A percentile compares a stretch with the other conserved stretches of the same genome.
These are phyloP conservation scores for Pisolithus sp. DNA, from an alignment of 768 basidiomycete species.

Conservation along the genomic window DNA sequence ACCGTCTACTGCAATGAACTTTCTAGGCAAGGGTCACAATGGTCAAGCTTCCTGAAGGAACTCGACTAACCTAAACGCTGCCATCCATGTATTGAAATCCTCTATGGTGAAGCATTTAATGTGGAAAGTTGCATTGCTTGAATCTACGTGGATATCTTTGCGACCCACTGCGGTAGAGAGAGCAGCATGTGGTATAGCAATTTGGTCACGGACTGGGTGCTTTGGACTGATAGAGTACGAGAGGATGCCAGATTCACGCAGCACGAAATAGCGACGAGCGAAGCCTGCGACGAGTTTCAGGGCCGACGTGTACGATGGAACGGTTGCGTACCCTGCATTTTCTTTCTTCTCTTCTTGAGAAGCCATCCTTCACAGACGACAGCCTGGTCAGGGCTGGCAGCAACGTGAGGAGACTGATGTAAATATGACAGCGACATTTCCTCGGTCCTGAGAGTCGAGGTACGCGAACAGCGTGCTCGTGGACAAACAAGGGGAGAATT, in stretches of 20 bases:
- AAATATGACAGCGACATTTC: slow-evolving; percentile 12
- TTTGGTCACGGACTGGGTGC: slow-evolving; percentile 63
- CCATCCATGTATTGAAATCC: slow-evolving; percentile 73
- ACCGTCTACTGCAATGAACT: slow-evolving; percentile 44
- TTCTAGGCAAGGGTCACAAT: slow-evolving; percentile 36
- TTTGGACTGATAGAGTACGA: slow-evolving; percentile 71
- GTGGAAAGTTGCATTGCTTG: slow-evolving; percentile 71
- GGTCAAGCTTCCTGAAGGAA: slow-evolving; percentile 5
- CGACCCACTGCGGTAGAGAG: slow-evolving; percentile 68
- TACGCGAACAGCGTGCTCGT: background rate
- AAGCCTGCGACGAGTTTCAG: slow-evolving; percentile 46
- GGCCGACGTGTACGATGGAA: background rate
- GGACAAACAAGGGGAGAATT: background rate
- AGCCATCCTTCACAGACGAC: slow-evolving; percentile 69
- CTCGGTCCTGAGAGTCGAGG: background rate
- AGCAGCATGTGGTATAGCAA: slow-evolving; percentile 63
- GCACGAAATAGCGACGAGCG: slow-evolving; percentile 75
- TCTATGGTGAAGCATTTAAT: slow-evolving; percentile 66
- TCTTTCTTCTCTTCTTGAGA: slow-evolving; percentile 81
- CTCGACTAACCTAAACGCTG: slow-evolving; percentile 55
- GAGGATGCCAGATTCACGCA: slow-evolving; percentile 62
- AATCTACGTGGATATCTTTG: slow-evolving; percentile 78
- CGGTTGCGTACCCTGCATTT: slow-evolving; percentile 64
- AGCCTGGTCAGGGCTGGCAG: slow-evolving; percentile 9
- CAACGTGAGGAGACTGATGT: slow-evolving; percentile 4